Evolutionary conservation across 139 green algal genomes (phyloP), one percentile per base, ranked within the genome.

Genomic region (Chlorella vulgaris): DNA sequence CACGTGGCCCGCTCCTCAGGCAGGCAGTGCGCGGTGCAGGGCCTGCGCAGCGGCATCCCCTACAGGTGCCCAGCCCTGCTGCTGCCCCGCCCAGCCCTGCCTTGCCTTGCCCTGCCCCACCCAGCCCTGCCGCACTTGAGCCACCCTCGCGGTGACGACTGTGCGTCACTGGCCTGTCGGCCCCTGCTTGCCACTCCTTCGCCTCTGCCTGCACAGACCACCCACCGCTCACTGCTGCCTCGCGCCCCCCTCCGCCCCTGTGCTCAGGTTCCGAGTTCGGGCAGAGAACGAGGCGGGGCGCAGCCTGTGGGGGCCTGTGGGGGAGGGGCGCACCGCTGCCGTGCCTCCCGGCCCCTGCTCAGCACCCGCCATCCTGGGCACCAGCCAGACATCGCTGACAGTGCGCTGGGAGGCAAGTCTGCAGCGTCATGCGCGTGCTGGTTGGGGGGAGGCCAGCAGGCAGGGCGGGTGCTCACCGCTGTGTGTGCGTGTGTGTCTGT

Each of bases 201-300:
- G n/a, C n/a, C n/a, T n/a, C n/a, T n/a, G n/a, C n/a, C n/a, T n/a
- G n/a, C n/a, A n/a, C n/a, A n/a, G n/a, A n/a, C n/a, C n/a, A n/a
- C n/a, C n/a, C n/a, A n/a, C n/a, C n/a, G n/a, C n/a, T n/a, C n/a
- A n/a, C n/a, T n/a, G n/a, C n/a, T n/a, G n/a, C n/a, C n/a, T n/a
- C n/a, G n/a, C n/a, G n/a, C n/a, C n/a, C n/a, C n/a, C n/a, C n/a
- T n/a, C n/a, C n/a, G n/a, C n/a, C n/a, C n/a, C n/a, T n/a, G n/a
- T n/a, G n/a, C n/a, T n/a, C 70, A 84, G 84, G 36, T 94, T 96
- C 86, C 79, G 92, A 2, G 61, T 96, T 8, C 80, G 71, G 7
- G 91, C 91, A 1, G 87, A 95, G 15, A 96, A 96, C 75, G 84
- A 89, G 42, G 92, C 92, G 74, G 91, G 91, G 50, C 75, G 50